Base-by-base conservation (phyloP, 2,329 filamentous ascomycete species). In the Aspergillus vadensis region DNA sequence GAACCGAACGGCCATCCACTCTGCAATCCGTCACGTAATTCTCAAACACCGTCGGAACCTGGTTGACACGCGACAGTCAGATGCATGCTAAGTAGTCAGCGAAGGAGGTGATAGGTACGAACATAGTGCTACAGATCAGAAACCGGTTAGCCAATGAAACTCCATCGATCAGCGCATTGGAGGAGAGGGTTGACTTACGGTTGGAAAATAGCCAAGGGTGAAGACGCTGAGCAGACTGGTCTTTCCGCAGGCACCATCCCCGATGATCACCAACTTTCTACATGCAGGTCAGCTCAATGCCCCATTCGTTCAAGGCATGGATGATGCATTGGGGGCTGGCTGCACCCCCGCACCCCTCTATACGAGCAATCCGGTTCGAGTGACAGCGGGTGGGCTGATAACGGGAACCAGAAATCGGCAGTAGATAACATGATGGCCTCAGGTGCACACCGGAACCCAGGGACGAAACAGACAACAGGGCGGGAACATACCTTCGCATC, bases 11-110 rank as follows among this genome's bases (percentile, higher is more conserved):
- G 72, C 95, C 95, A 76, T 99, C 95, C 62, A 99, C 95, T 80
- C 94, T 86, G 79, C 95, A 99, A 80, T 99, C 95, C 69, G 95
- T 99, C 66, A 99, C 95, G 74, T 99, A 99, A 81, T 99, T 99
- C 76, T 99, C 95, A 78, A 99, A 99, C 39, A 99, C 95, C 50
- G 95, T 99, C 1, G 95, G 95, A 55, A 97, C 93, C 89, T 92
- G 66, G 47, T 54, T n/a, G 10, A 55, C 14, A 23, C 17, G 44
- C 58, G 60, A 60, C 43, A 54, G 57, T 65, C 57, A 64, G 64
- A 52, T 61, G 19, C 12, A n/a, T 23, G 23, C 23, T 44, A 17
- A 41, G 44, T 59, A 12, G 39, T n/a, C 9, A 47, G 49, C 21
- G 15, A 49, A 23, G 30, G 27, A 39, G 56, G 30, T 48, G 23